These are phyloP conservation scores for Castanea crenata DNA, from an alignment of 306 rosid species.

Conservation along the genomic window DNA sequence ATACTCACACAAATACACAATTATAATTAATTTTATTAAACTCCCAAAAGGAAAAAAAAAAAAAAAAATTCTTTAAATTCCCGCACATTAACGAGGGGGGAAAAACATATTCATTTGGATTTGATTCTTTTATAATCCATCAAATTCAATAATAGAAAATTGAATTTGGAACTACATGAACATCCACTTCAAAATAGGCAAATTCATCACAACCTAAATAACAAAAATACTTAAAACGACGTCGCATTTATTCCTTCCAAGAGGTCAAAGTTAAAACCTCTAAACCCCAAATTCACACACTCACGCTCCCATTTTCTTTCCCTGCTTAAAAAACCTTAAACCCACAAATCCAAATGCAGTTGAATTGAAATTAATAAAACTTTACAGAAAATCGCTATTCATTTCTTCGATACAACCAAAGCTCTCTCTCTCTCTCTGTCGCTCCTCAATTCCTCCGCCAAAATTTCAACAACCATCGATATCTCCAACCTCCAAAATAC, in stretches of 20 bases:
- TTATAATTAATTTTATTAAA: too few species aligned
- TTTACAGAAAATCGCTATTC: not conserved
- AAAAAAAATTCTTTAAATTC: too few species aligned
- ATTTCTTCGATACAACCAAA: conserved; percentile 61
- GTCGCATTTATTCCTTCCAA: not conserved
- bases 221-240: not conserved
- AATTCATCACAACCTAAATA: too few species aligned
- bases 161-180: too few species aligned
- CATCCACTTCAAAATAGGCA: too few species aligned
- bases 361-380: not conserved
- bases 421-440: conserved; percentile 9
- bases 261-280: not conserved
- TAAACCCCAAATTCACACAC: not conserved
- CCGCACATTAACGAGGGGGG: too few species aligned
- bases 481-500: conserved; percentile 31
- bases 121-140: too few species aligned
- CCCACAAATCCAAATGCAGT: not conserved
- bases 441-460: conserved; percentile 61
- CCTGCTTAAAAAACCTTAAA: not conserved
- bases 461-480: conserved; percentile 45
- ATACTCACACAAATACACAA: too few species aligned
- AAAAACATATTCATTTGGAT: too few species aligned
- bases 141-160: too few species aligned
- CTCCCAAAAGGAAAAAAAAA: too few species aligned
- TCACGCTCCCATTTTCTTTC: not conserved